Evolutionary conservation across 1,139 yeast species (phyloP).

Genomic region (Debaryomyces nepalensis): DNA sequence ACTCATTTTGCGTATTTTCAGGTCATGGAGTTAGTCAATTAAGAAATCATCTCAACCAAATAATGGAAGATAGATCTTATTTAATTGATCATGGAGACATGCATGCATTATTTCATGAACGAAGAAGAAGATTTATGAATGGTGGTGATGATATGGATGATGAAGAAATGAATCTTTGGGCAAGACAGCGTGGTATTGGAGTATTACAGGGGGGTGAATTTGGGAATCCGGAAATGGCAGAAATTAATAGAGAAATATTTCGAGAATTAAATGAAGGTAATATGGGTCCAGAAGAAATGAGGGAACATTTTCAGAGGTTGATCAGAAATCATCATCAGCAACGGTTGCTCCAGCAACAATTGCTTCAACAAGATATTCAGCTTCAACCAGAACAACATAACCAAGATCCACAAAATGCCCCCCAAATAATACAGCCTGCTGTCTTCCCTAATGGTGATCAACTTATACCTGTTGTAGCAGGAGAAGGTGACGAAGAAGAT

Average conservation of each 20-base stretch:
- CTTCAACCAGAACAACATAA: conserved; percentile 15
- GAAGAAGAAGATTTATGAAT: conserved; percentile 35
- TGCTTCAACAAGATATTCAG: conserved; percentile 15
- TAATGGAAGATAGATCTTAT: conserved; percentile 50
- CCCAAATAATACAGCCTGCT: conserved; percentile 49
- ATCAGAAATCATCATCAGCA: conserved; percentile 37
- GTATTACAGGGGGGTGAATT: conserved; percentile 26
- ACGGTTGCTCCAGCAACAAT: conserved; percentile 24
- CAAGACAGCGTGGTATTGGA: conserved; percentile 42
- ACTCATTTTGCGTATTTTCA: conserved; percentile 89
- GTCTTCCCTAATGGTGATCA: conserved; percentile 42
- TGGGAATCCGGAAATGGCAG: conserved; percentile 31
- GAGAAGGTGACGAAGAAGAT: conserved; percentile 34
- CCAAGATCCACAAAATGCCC: conserved; percentile 37
- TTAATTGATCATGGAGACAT: conserved; percentile 46
- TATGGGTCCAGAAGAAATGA: conserved; percentile 43
- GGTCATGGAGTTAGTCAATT: conserved; percentile 84
- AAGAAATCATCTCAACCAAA: conserved; percentile 60
- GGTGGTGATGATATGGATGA: conserved; percentile 28
- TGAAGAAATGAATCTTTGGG: conserved; percentile 38
- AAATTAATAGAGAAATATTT: conserved; percentile 41
- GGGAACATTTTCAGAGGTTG: conserved; percentile 43
- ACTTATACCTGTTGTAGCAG: conserved; percentile 31
- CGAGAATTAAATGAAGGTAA: conserved; percentile 40
- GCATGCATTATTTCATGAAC: conserved; percentile 37